Evolutionary conservation across 1,284 basidiomycete species (phyloP), one percentile per base, ranked within the genome.

Genomic region (Cutaneotrichosporon sp.): DNA sequence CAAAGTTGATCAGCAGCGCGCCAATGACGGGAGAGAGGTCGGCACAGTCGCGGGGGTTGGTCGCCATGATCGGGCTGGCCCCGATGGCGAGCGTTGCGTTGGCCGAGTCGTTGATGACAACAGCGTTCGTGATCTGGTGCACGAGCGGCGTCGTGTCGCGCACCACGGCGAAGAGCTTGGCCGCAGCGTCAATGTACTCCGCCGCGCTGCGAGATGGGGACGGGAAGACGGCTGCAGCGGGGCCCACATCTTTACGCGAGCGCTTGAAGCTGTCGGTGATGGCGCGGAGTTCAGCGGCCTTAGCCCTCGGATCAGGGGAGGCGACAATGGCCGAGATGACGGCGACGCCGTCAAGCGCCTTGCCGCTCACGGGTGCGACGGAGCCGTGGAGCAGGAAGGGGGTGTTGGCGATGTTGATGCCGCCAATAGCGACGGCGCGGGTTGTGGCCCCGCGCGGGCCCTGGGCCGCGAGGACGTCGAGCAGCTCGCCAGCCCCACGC

Each of bases 51-150:
- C 82, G 78, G 0, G 85, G 81, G 31, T 86, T 83, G 26, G 86
- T 86, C 5, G 90, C 87, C 92, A 97, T 97, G 69, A 97, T 94
- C 1, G 93, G 93, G 49, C 88, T 91, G 12, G 85, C 90, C 29
- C 88, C 87, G 5, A 97, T 72, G 0, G 91, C 90, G 9, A 97
- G 80, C 0, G 92, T 93, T 2, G 88, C 82, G 71, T 97, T 97
- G 17, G 92, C 91, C 3, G 87, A 90, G 76, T 94, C 89, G 29
- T 85, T 92, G 19, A 86, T 84, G 24, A 91, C 90, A 29, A 97
- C 92, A 47, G 81, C 85, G 66, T 94, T 94, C 2, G 92, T 94
- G 62, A 94, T 90, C 85, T 91, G 89, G 66, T 93, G 89, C 17
- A 92, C 79, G 14, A 93, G 77, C 1, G 90, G 89, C 14, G 78